Percentiles rank a stretch among this genome's conserved stretches.
Conservation (phyloP, 768 basidiomycete genomes). For the Coprinopsis cinerea region DNA sequence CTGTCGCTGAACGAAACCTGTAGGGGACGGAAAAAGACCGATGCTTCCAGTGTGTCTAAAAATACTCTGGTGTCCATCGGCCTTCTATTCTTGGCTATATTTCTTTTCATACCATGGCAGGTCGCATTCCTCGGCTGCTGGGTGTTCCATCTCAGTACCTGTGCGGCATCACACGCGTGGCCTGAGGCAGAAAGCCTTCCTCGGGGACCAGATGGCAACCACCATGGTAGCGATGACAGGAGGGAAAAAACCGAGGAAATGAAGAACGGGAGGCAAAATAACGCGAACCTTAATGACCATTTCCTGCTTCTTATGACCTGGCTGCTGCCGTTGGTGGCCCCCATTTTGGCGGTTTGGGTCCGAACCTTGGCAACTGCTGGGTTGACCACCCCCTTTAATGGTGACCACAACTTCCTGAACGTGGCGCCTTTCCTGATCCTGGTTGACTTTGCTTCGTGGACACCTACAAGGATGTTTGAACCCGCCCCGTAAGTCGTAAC, state of each 20-base stretch:
- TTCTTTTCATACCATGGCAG: conserved; percentile 84
- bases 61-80: conserved; percentile 53
- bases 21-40: conserved; percentile 18
- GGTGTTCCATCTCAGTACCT: conserved; percentile 70
- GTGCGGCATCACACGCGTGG: conserved; percentile 31
- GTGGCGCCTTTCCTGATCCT: conserved; percentile 60
- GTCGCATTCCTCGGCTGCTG: conserved; percentile 84
- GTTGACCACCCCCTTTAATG: conserved; percentile 70
- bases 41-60: conserved; percentile 34
- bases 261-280: conserved; percentile 20
- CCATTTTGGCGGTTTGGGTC: conserved; percentile 84
- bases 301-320: conserved; percentile 73
- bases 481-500: conserved; percentile 27
- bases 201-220: conserved; percentile 8
- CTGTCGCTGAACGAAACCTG: conserved; percentile 1
- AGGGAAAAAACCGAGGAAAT: conserved; percentile 10
- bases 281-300: conserved; percentile 50
- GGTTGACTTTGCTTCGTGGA: conserved; percentile 56
- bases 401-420: conserved; percentile 69
- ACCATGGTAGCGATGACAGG: conserved; percentile 2
- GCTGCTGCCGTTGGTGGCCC: conserved; percentile 71
- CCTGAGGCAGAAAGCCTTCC: conserved; percentile 12
- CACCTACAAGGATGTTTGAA: conserved; percentile 34
- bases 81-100: conserved; percentile 58
- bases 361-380: conserved; percentile 80